Conservation (phyloP, 2,329 filamentous ascomycete genomes). For the Hymenotorrendiella dingleyae region DNA sequence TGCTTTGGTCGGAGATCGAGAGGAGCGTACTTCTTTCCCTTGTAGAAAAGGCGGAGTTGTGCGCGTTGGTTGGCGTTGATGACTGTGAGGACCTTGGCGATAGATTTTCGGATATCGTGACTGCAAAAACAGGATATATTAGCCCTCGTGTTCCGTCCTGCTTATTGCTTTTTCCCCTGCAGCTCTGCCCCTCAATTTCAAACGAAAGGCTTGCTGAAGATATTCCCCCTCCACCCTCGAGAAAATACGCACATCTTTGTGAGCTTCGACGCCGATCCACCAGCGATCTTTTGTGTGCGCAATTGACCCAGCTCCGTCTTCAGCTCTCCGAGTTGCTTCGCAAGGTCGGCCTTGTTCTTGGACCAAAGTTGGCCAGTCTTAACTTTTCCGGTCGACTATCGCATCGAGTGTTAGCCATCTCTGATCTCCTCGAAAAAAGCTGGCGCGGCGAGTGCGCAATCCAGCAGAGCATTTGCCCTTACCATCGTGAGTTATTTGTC, state of each 20-base stretch:
- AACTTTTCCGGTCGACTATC: constrained; percentile 63
- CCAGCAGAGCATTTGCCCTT: constrained; percentile 5
- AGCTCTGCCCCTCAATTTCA: no score
- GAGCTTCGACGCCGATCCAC: constrained; percentile 89
- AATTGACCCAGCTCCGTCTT: constrained; percentile 96
- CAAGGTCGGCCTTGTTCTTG: constrained; percentile 99
- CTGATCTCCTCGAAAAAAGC: constrained; percentile 6
- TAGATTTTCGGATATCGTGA: constrained; percentile 99
- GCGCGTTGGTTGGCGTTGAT: constrained; percentile 99
- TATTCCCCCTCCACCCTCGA: background rate
- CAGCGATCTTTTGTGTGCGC: constrained; percentile 95
- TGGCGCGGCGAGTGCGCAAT: no score
- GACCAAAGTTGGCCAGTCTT: constrained; percentile 96
- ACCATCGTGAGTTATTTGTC: constrained; percentile 22
- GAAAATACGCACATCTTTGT: constrained; percentile 78
- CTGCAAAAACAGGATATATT: constrained; percentile 40
- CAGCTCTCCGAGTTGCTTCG: constrained; percentile 89
- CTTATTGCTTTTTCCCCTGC: no score
- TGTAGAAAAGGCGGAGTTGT: constrained; percentile 98
- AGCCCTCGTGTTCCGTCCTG: no score
- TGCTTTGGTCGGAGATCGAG: constrained; percentile 98
- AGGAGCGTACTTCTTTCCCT: constrained; percentile 98
- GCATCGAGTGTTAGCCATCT: constrained; percentile 32
- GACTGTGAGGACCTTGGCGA: constrained; percentile 96
- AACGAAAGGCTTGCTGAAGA: no score